Evolutionary conservation across 1,139 yeast genomes (phyloP), one percentile per base, ranked within the genome.

Genomic region (Yamadazyma mexicana): DNA sequence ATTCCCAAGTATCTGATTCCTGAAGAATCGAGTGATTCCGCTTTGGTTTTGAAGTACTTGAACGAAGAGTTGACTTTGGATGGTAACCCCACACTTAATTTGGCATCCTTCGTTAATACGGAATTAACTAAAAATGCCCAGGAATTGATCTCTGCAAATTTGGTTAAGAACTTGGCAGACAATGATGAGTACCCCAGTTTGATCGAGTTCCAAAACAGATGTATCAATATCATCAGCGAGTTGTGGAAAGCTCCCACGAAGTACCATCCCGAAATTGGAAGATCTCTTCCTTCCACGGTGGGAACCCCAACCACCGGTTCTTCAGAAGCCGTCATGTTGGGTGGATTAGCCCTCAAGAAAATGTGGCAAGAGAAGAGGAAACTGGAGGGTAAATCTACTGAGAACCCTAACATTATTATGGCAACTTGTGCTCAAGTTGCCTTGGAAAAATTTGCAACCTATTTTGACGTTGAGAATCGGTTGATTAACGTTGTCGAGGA

Each of bases 371-470:
- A 71, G 31, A 75, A 69, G 49, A 79, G 82, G 54, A 72, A 64
- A 55, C 80, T 70, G 4, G 69, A 69, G 22, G 91, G 91, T 7
- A 77, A 78, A 50, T 73, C 83, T 31, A 66, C 62, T 38, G 77
- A 67, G 31, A 77, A 77, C 45, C 97, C 97, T 44, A 89, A 89
- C 62, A 87, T 89, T 54, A 67, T 89, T 48, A 88, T 89, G 96
- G 95, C 96, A n/a, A 73, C 92, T 29, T 87, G 92, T 62, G 95
- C 94, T 37, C 97, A 89, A 63, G 97, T 89, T 35, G 96, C 96
- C 0, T 72, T 89, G 55, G 97, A 89, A 65, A 89, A 89, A 66
- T 89, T 89, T 67, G 96, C 97, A 20, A 73, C 94, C 39, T 89
- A 89, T 64, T 89, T 89, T 63, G 97, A 89, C 52, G 96, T 89